Percentiles rank a stretch among this genome's conserved stretches.
Evolutionary conservation across 2,329 filamentous ascomycete genomes (phyloP).

Genomic region (Ascocoryne sarcoides): DNA sequence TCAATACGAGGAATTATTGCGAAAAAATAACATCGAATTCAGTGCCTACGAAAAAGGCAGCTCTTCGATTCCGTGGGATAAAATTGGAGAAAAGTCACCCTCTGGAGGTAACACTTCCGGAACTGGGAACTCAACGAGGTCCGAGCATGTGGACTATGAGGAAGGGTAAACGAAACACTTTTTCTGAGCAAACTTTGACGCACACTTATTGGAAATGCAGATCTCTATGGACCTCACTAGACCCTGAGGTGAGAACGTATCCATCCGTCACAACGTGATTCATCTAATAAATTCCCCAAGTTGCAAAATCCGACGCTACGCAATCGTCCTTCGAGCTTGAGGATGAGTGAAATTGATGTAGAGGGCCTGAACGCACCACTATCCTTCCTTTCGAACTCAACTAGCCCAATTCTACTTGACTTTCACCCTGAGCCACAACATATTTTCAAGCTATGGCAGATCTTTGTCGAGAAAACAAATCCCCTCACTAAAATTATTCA

Average conservation of each 20-base stretch:
- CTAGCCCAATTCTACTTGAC: neutral
- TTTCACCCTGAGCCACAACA: constrained; percentile 28
- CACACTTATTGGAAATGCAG: neutral
- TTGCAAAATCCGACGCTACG: neutral
- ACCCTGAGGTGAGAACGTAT: neutral
- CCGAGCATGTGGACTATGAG: neutral
- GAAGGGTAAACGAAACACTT: neutral
- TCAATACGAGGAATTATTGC: neutral
- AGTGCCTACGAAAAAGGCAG: neutral
- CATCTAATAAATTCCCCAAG: neutral
- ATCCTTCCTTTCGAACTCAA: neutral
- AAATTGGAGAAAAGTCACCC: neutral
- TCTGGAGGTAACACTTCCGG: neutral
- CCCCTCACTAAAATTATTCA: constrained; percentile 57
- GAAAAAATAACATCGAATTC: neutral
- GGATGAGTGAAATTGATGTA: neutral
- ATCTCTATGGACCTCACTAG: neutral
- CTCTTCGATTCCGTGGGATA: neutral
- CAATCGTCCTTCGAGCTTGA: neutral
- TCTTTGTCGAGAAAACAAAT: constrained; percentile 60
- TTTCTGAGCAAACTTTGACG: neutral
- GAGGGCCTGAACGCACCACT: neutral
- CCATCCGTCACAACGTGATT: neutral
- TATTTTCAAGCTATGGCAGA: constrained; percentile 56
- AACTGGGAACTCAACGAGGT: neutral